Evolutionary conservation across 208 protist genomes (phyloP), one percentile per base, ranked within the genome.

Genomic region (Leptomonas pyrrhocoris): DNA sequence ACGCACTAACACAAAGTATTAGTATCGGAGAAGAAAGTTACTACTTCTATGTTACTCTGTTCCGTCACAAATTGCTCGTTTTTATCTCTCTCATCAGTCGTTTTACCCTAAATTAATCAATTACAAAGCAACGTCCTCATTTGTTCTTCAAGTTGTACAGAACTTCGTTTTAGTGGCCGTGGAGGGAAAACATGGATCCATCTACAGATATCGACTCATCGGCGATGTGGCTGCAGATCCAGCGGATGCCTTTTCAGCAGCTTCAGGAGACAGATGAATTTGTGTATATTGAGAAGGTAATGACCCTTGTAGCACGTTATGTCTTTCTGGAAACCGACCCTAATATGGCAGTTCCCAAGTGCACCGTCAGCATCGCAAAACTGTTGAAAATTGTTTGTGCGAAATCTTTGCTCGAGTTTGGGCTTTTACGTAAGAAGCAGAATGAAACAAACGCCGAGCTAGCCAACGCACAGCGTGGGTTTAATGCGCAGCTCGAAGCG

Each of bases 171-270:
- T 23, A 30, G 48, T 53, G 1, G 48, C 6, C 5, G 23, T 6
- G 36, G 9, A 38, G 34, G 34, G 9, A 38, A 38, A 57, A 31
- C 16, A 57, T 69, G 46, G 49, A 42, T 36, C 38, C 49, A 12
- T 56, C 61, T 3, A 60, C 53, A 12, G 60, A 59, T 50, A 55
- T 64, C 15, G 70, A 73, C 7, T 27, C 51, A 5, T 67, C 53
- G n/a, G 57, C 66, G 19, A 92, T 92, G 86, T 92, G 86, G 86
- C 34, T 71, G 46, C 86, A 92, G 63, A 88, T 92, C 27, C 72
- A 65, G 31, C 73, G 86, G 2, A 92, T 96, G 64, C 92, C 92
- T 1, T 80, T 94, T 69, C 75, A 87, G 61, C 82, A 92, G 40
- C 73, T 92, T 55, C 71, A 90, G 38, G 80, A 80, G 28, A 79